Conservation (phyloP, 2,329 filamentous ascomycete species). For the Nectriaceae sp. region DNA sequence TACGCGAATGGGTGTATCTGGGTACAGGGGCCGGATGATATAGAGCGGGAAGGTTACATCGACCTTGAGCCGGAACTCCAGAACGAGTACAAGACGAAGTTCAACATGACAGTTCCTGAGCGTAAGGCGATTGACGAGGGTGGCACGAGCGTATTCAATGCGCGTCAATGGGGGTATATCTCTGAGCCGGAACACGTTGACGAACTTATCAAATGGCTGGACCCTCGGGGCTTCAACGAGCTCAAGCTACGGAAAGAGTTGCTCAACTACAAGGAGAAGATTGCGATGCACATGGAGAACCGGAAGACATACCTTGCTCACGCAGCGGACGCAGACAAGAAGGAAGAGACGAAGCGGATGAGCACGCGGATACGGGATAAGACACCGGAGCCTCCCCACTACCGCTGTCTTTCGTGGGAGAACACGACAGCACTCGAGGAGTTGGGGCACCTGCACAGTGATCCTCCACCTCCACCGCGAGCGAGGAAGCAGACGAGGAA, state of each 20-base stretch:
- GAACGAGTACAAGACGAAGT: conserved; percentile 73
- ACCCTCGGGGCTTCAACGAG: conserved; percentile 84
- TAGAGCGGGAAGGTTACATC: conserved; percentile 84
- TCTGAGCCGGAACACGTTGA: conserved; percentile 79
- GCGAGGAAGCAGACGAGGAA: conserved; percentile 54
- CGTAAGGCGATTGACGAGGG: conserved; percentile 88
- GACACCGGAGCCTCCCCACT: conserved; percentile 47
- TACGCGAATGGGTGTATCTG: conserved; percentile 96
- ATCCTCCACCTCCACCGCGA: conserved; percentile 54
- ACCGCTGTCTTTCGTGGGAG: conserved; percentile 56
- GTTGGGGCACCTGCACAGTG: conserved; percentile 58
- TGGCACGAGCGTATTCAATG: conserved; percentile 72
- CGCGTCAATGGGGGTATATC: conserved; percentile 88
- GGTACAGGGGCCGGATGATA: conserved; percentile 92
- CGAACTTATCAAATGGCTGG: conserved; percentile 82
- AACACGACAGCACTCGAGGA: conserved; percentile 60
- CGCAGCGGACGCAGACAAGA: conserved; percentile 37
- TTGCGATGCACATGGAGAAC: conserved; percentile 77
- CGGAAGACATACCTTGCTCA: conserved; percentile 68
- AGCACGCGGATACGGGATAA: conserved; percentile 49
- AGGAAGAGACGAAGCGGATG: conserved; percentile 44
- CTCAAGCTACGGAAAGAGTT: conserved; percentile 87
- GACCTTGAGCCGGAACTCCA: conserved; percentile 72
- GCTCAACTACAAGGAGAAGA: conserved; percentile 71
- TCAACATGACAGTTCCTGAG: conserved; percentile 81